These are phyloP conservation scores for Chamaecyparis obtusa DNA, from an alignment of 75 land plant species.

Conservation along the genomic window DNA sequence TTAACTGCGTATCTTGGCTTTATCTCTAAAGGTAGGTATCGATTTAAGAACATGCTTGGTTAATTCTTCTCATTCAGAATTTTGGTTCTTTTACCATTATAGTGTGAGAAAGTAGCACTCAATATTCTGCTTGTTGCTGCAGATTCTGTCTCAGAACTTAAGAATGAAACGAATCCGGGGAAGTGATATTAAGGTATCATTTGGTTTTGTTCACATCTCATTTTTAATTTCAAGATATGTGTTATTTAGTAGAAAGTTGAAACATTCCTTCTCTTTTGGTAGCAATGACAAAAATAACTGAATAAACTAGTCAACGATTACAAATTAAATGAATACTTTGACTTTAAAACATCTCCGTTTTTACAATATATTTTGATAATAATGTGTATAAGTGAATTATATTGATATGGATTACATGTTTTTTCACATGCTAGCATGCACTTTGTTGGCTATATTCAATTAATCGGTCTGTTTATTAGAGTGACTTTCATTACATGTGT, in stretches of 20 bases:
- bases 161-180: constrained; percentile 86
- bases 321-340: not conserved
- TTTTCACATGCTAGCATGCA: constrained; percentile 1
- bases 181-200: constrained; percentile 84
- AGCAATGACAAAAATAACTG: not conserved
- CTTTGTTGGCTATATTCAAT: not conserved
- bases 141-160: constrained; percentile 80
- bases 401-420: not conserved
- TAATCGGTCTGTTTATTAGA: no score
- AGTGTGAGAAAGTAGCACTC: not conserved
- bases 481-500: no score
- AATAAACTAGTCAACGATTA: not conserved
- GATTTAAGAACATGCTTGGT: not conserved
- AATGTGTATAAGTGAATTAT: not conserved
- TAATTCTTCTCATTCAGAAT: not conserved
- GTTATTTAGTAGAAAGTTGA: not conserved
- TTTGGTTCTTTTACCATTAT: constrained; percentile 1
- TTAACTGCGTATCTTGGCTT: not conserved
- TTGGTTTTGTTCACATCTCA: not conserved
- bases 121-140: constrained; percentile 17
- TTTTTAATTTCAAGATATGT: not conserved
- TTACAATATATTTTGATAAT: not conserved
- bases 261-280: not conserved
- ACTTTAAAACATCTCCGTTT: not conserved
- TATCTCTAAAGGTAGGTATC: not conserved